These are phyloP conservation scores for Yarrowia osloensis DNA, from an alignment of 805 yeast genomes.

Conservation along the genomic window DNA sequence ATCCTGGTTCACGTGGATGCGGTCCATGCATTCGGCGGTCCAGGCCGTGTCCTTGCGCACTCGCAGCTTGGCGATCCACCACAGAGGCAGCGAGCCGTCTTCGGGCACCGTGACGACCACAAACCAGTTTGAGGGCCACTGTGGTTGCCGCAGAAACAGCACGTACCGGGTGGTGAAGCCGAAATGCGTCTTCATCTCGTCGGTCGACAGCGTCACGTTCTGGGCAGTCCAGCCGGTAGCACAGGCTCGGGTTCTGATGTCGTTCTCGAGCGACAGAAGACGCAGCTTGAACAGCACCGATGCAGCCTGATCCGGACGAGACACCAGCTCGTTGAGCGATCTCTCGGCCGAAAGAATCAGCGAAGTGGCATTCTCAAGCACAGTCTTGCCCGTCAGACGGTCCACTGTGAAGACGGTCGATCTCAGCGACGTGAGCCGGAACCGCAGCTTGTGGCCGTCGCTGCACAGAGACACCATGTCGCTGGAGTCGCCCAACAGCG, in stretches of 20 bases:
- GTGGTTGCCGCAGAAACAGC: slow-evolving; percentile 41
- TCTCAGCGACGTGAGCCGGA: slow-evolving; percentile 34
- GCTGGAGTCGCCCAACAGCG: slow-evolving; percentile 3
- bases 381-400: slow-evolving; percentile 35
- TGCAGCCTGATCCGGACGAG: slow-evolving; percentile 35
- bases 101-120: slow-evolving; percentile 43
- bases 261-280: slow-evolving; percentile 52
- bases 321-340: slow-evolving; percentile 38
- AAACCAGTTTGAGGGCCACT: slow-evolving; percentile 48
- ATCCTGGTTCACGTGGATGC: slow-evolving; percentile 34
- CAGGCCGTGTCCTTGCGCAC: slow-evolving; percentile 36
- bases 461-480: slow-evolving; percentile 22
- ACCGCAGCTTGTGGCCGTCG: slow-evolving; percentile 32
- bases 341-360: slow-evolving; percentile 43
- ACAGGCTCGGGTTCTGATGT: slow-evolving; percentile 56
- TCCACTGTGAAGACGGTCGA: slow-evolving; percentile 37
- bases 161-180: slow-evolving; percentile 35
- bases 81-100: slow-evolving; percentile 36
- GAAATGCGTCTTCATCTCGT: slow-evolving; percentile 48
- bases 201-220: slow-evolving; percentile 52
- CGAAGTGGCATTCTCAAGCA: slow-evolving; percentile 48
- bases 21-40: slow-evolving; percentile 37
- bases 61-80: slow-evolving; percentile 44
- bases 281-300: slow-evolving; percentile 50
- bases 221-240: slow-evolving; percentile 73